phyloP scores from a whole-genome alignment of 2,329 filamentous ascomycete species.

The Triangularia verruculosa region DNA sequence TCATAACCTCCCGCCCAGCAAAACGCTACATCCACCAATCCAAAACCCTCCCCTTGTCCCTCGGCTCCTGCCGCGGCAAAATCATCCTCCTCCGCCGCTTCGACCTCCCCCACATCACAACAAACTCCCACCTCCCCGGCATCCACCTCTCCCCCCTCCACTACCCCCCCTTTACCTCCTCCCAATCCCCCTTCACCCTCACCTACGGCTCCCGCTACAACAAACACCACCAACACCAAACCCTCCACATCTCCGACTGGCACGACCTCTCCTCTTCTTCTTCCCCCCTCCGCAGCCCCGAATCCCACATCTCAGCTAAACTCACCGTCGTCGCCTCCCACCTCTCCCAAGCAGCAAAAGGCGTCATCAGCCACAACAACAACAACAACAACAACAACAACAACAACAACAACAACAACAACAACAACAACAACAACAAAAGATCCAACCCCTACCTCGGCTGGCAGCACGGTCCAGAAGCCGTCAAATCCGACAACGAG shows the following conservation, averaged over 20 bases:
- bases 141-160: background rate
- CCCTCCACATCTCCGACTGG: constrained; percentile 36
- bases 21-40: constrained; percentile 44
- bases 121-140: constrained; percentile 32
- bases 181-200: background rate
- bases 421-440: no score
- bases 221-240: no score
- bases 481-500: constrained; percentile 34
- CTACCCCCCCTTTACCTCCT: background rate
- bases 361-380: background rate
- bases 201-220: constrained; percentile 33
- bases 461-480: constrained; percentile 7
- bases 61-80: constrained; percentile 45
- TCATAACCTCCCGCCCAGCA: constrained; percentile 39
- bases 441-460: no score
- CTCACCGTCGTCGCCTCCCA: constrained; percentile 41
- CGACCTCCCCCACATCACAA: constrained; percentile 39
- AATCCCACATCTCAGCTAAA: constrained; percentile 43
- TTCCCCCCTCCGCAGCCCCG: constrained; percentile 30
- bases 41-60: constrained; percentile 46
- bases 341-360: constrained; percentile 22
- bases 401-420: no score
- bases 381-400: no score
- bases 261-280: constrained; percentile 23
- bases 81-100: constrained; percentile 45